A percentile compares a stretch with the other conserved stretches of the same genome.
Conservation (phyloP, 208 protist genomes). For the Leishmania braziliensis region DNA sequence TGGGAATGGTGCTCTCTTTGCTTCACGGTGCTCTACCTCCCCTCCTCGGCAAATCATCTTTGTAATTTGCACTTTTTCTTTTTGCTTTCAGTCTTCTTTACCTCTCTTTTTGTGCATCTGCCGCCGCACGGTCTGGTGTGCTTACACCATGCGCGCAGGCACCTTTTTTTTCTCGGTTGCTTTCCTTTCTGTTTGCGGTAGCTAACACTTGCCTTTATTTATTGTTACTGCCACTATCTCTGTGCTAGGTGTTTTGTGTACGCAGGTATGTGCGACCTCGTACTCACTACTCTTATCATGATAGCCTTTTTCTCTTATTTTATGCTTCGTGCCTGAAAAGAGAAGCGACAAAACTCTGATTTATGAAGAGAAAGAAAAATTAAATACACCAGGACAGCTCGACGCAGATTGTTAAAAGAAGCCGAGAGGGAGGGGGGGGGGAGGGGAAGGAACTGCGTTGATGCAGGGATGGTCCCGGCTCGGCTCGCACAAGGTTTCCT, state of each 20-base stretch:
- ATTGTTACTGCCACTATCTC: not conserved
- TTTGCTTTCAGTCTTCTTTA: not conserved
- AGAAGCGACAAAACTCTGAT: not conserved
- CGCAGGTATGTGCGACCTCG: not conserved
- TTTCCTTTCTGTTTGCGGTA: not conserved
- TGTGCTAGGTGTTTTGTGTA: not conserved
- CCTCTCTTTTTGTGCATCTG: not conserved
- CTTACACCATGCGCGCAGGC: not conserved
- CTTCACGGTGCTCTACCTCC: not conserved
- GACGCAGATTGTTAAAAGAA: not conserved
- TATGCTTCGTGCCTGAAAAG: not conserved
- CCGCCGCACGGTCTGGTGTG: not conserved
- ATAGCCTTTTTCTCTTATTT: not conserved
- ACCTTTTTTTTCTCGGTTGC: constrained; percentile 11
- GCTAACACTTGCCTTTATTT: not conserved
- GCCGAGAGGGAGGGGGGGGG: not conserved
- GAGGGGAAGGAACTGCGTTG: not conserved
- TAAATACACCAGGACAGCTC: too few species aligned
- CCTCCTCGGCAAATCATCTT: not conserved
- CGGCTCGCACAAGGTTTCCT: not conserved
- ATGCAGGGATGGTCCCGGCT: not conserved
- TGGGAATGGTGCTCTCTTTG: not conserved
- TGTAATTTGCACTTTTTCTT: not conserved
- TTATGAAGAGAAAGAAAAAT: not conserved
- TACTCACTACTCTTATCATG: not conserved